A percentile compares a stretch with the other conserved stretches of the same genome.
Evolutionary conservation across 192 early-diverging fungal species (phyloP).

Genomic region (Backusella circina): DNA sequence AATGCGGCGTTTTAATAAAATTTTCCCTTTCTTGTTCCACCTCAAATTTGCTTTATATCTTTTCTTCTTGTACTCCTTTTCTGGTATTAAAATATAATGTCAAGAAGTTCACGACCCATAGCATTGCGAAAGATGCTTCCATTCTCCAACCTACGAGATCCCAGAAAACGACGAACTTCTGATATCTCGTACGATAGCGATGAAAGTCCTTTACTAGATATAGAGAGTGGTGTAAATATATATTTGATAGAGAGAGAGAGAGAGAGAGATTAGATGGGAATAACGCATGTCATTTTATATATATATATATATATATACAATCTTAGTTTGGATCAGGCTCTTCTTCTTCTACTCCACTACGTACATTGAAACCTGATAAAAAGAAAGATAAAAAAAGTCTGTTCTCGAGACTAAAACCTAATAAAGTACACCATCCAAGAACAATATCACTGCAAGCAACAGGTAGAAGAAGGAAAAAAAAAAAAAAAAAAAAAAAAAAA

Average conservation of each 20-base stretch:
- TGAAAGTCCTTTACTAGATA: constrained; percentile 10
- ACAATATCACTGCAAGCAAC: background rate
- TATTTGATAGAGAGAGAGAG: background rate
- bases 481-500: too few relatives aligned
- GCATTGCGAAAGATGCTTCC: constrained; percentile 7
- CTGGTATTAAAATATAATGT: background rate
- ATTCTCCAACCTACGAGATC: background rate
- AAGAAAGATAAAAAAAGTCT: background rate
- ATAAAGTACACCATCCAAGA: constrained; percentile 5
- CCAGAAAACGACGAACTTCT: background rate
- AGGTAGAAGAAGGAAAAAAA: too few relatives aligned
- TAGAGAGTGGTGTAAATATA: constrained; percentile 13
- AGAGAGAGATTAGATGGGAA: background rate
- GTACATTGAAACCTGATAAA: background rate
- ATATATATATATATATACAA: too few relatives aligned
- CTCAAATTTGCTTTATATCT: background rate
- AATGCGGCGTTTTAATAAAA: background rate
- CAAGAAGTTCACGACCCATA: constrained; percentile 8
- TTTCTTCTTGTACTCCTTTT: background rate
- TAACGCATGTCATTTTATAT: background rate
- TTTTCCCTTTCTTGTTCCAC: background rate
- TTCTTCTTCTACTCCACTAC: background rate
- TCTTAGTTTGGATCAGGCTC: background rate
- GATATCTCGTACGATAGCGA: constrained; percentile 9
- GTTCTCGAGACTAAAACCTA: background rate